Percentiles rank a stretch among this genome's conserved stretches.
Evolutionary conservation across 2,329 filamentous ascomycete species (phyloP).

Genomic region (Alternaria solani): DNA sequence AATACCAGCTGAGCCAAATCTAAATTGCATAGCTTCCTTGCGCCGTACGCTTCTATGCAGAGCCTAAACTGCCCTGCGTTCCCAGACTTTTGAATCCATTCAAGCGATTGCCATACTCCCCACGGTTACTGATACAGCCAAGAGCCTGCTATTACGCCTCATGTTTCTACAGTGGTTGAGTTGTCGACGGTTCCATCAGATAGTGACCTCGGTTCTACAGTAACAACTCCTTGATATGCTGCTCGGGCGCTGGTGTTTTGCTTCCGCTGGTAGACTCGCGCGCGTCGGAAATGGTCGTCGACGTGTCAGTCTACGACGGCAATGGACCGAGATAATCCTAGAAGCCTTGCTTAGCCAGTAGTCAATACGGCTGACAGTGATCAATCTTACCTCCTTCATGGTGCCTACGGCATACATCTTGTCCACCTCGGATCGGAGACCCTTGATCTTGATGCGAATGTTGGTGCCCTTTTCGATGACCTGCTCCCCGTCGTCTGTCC

Average conservation of each 20-base stretch:
- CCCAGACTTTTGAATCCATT: background rate
- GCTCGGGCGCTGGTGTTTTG: background rate
- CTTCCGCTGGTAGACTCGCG: background rate
- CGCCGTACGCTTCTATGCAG: background rate
- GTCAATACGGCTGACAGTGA: constrained; percentile 2
- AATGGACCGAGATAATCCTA: constrained; percentile 53
- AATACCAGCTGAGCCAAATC: constrained; percentile 3
- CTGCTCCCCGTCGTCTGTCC: constrained; percentile 92
- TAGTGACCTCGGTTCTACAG: constrained; percentile 1
- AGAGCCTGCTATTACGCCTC: background rate
- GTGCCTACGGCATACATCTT: constrained; percentile 97
- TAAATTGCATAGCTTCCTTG: background rate
- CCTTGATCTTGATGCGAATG: constrained; percentile 92
- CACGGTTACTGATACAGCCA: constrained; percentile 2
- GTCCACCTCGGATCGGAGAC: constrained; percentile 89
- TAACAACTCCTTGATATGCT: background rate
- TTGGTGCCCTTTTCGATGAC: constrained; percentile 94
- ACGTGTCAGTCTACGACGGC: constrained; percentile 34
- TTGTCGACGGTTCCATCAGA: background rate
- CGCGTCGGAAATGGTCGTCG: background rate
- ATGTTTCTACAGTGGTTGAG: background rate
- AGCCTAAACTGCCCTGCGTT: constrained; percentile 2
- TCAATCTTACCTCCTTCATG: constrained; percentile 74
- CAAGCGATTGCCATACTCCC: constrained; percentile 1
- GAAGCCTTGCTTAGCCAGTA: constrained; percentile 22